These are phyloP conservation scores for Vitis rupestris DNA, from an alignment of 164 flowering plant species.

Conservation along the genomic window DNA sequence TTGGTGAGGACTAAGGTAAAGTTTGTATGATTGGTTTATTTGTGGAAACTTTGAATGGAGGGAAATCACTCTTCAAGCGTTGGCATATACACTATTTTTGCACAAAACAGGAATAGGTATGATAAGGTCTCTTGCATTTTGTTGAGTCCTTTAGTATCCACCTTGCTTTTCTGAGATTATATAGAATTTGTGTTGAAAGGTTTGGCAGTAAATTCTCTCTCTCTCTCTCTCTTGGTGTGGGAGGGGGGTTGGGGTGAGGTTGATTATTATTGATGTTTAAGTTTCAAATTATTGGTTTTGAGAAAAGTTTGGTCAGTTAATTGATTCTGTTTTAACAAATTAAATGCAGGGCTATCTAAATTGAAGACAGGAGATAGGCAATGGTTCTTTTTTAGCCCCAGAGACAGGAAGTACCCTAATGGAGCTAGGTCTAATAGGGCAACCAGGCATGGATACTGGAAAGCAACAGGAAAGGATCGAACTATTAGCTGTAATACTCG, in stretches of 20 bases:
- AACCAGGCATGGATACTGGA: slow-evolving; percentile 86
- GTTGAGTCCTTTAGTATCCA: too few species aligned
- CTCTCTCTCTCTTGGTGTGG: too few species aligned
- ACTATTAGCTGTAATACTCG: slow-evolving; percentile 48
- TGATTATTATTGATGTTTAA: background rate
- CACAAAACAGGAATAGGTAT: background rate
- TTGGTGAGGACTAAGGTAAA: background rate
- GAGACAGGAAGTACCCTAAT: slow-evolving; percentile 88
- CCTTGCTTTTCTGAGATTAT: too few species aligned
- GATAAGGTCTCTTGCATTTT: background rate
- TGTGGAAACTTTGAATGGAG: background rate
- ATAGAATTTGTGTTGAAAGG: too few species aligned
- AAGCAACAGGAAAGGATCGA: slow-evolving; percentile 95
- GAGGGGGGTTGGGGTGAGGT: too few species aligned
- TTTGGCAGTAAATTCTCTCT: too few species aligned
- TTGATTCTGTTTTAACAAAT: too few species aligned
- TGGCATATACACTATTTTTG: background rate
- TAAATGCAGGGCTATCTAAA: slow-evolving; percentile 36
- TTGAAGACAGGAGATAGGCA: slow-evolving; percentile 80
- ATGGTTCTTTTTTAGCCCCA: slow-evolving; percentile 91
- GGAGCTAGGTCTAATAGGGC: slow-evolving; percentile 81
- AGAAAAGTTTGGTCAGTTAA: background rate
- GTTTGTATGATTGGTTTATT: background rate
- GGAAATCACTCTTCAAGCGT: background rate
- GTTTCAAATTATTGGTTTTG: background rate